Conservation (phyloP, 495 filamentous ascomycete genomes). For the Xylaria intraflava region DNA sequence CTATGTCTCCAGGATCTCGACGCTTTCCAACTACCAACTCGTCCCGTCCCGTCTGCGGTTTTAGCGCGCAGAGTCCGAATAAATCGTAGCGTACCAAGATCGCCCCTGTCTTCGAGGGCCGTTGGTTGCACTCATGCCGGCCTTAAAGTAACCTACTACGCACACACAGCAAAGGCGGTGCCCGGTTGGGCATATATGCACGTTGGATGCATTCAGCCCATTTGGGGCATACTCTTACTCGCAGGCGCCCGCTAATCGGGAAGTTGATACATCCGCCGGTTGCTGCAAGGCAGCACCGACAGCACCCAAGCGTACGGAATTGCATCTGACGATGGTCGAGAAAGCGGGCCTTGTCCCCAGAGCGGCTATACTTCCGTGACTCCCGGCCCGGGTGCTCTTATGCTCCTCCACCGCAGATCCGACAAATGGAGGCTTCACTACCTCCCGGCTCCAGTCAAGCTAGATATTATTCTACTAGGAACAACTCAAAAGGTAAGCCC, state of each 20-base stretch:
- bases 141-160: not conserved
- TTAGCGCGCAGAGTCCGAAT: too few species aligned
- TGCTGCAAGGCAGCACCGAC: not conserved
- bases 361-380: not conserved
- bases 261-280: not conserved
- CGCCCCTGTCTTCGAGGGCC: not conserved
- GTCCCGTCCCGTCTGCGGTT: not conserved
- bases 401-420: not conserved
- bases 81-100: not conserved
- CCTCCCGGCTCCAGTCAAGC: not conserved
- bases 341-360: not conserved
- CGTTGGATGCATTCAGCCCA: not conserved
- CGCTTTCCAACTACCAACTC: not conserved
- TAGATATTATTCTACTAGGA: not conserved
- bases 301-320: not conserved
- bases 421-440: not conserved
- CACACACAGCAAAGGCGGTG: not conserved
- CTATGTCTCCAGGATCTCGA: not conserved
- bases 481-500: not conserved
- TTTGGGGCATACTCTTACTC: not conserved
- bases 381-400: not conserved
- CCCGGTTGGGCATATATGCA: conserved; percentile 1
- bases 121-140: not conserved
- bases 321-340: not conserved
- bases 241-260: not conserved